Conservation (phyloP, 2,329 filamentous ascomycete species). For the Pyrenochaeta sp. region DNA sequence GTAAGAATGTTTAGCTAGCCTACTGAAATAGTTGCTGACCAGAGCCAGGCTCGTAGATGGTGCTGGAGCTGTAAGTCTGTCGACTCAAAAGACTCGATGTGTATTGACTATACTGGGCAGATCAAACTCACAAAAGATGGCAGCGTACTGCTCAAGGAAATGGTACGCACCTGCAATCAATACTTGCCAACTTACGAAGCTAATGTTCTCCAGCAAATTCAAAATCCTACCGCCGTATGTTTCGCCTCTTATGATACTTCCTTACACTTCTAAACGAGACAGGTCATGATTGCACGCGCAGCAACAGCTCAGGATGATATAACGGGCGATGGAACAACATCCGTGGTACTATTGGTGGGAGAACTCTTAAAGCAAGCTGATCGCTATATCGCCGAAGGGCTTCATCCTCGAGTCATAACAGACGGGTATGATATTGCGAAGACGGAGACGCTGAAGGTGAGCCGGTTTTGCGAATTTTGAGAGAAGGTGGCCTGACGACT, state of each 20-base stretch:
- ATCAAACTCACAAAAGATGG: slow-evolving; percentile 99
- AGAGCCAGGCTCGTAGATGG: slow-evolving; percentile 66
- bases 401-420: slow-evolving; percentile 95
- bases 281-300: slow-evolving; percentile 76
- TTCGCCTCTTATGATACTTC: background rate
- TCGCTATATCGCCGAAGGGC: slow-evolving; percentile 93
- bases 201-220: slow-evolving; percentile 73
- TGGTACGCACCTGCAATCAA: slow-evolving; percentile 55
- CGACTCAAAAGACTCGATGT: background rate
- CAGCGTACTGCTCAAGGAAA: slow-evolving; percentile 79
- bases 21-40: slow-evolving; percentile 53
- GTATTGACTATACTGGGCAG: slow-evolving; percentile 55
- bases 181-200: background rate
- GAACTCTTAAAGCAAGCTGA: slow-evolving; percentile 98
- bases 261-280: slow-evolving; percentile 16
- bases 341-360: slow-evolving; percentile 92
- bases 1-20: slow-evolving; percentile 66
- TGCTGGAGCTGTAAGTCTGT: slow-evolving; percentile 62
- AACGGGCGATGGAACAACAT: slow-evolving; percentile 96
- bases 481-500: slow-evolving; percentile 9
- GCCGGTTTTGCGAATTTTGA: background rate
- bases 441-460: slow-evolving; percentile 85
- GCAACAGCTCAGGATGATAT: slow-evolving; percentile 99
- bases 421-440: slow-evolving; percentile 98
- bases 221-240: slow-evolving; percentile 91